phyloP scores from a whole-genome alignment of 306 rosid species.

The Cucurbita moschata region DNA sequence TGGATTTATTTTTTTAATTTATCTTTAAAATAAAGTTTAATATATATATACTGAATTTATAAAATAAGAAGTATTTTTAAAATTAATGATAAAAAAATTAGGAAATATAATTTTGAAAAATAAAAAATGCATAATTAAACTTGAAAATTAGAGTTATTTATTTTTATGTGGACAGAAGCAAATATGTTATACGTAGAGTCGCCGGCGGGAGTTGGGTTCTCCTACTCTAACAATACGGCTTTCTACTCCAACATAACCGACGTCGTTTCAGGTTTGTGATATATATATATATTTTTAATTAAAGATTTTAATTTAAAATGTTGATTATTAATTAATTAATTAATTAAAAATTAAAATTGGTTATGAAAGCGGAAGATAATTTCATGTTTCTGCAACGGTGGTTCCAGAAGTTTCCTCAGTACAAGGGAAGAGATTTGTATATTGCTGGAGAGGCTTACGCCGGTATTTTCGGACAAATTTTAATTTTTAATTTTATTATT shows the following conservation, averaged over 20 bases:
- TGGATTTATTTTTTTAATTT: too few species aligned
- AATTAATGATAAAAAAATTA: too few species aligned
- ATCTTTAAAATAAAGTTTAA: too few species aligned
- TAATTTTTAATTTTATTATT: too few species aligned
- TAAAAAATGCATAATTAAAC: too few species aligned
- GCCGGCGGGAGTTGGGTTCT: slow-evolving; percentile 43
- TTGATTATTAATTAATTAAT: too few species aligned
- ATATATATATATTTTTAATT: too few species aligned
- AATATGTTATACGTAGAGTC: slow-evolving; percentile 41
- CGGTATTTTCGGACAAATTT: neutral
- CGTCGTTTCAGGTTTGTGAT: slow-evolving; percentile 21
- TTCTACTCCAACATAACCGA: slow-evolving; percentile 29
- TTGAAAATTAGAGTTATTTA: neutral
- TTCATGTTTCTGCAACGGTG: slow-evolving; percentile 30
- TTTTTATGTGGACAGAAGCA: slow-evolving; percentile 17
- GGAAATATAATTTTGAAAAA: too few species aligned
- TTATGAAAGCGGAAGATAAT: slow-evolving; percentile 27
- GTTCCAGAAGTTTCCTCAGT: slow-evolving; percentile 32
- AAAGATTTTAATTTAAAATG: too few species aligned
- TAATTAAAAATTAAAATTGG: too few species aligned
- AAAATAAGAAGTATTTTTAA: too few species aligned
- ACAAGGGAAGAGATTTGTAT: slow-evolving; percentile 22
- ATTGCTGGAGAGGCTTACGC: slow-evolving; percentile 39
- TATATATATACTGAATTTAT: too few species aligned
- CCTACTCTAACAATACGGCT: slow-evolving; percentile 24